Conservation (phyloP, 2,329 filamentous ascomycete genomes). For the Alternaria triticina region DNA sequence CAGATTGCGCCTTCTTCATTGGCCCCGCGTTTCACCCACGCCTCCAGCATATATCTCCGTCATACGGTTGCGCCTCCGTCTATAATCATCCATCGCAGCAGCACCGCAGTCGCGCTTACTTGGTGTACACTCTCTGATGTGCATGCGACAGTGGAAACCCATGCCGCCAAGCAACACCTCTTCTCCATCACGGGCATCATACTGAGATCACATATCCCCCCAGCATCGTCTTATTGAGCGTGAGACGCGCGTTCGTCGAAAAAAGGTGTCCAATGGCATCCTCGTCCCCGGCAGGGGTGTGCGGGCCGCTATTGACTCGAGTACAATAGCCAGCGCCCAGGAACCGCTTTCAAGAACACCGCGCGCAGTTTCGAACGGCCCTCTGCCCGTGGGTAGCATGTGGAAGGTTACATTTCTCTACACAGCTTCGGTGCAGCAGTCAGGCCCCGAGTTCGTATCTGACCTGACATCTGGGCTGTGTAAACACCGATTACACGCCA, state of each 20-base stretch:
- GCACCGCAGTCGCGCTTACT: neutral
- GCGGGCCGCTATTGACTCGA: slow-evolving; percentile 14
- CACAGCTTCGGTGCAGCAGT: neutral
- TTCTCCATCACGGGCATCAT: neutral
- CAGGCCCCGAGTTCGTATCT: neutral
- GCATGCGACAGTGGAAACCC: neutral
- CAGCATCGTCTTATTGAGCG: neutral
- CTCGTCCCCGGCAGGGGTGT: slow-evolving; percentile 5
- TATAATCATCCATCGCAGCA: neutral
- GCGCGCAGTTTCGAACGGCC: neutral
- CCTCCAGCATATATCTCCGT: slow-evolving; percentile 1
- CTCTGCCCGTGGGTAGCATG: neutral
- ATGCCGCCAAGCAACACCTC: neutral
- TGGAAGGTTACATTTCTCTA: neutral
- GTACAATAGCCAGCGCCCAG: slow-evolving; percentile 1
- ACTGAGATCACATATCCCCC: slow-evolving; percentile 4
- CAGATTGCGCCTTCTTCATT: slow-evolving; percentile 10
- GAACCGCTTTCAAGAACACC: neutral
- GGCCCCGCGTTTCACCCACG: slow-evolving; percentile 18
- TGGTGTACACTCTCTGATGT: neutral
- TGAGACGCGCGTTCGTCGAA: slow-evolving; percentile 22
- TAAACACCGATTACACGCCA: neutral
- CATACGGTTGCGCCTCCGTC: neutral
- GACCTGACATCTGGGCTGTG: neutral
- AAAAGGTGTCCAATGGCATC: slow-evolving; percentile 10